phyloP scores from a whole-genome alignment of 208 protist genomes.

The Wallacemonas sp. region DNA sequence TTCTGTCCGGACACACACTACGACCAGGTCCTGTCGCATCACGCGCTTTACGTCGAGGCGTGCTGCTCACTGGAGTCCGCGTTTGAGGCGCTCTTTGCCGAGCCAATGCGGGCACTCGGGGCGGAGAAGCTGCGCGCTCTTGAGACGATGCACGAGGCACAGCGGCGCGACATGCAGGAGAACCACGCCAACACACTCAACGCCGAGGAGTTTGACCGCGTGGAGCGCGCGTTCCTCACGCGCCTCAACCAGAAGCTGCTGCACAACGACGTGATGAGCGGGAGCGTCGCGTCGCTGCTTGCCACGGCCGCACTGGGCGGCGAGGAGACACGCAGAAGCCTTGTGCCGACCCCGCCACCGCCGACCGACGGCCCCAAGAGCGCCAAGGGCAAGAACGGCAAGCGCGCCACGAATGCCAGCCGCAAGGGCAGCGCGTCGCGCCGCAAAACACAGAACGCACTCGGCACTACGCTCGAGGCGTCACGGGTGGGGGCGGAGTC shows the following conservation, averaged over 20 bases:
- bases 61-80: conserved; percentile 25
- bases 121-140: conserved; percentile 25
- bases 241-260: conserved; percentile 46
- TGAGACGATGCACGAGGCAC: conserved; percentile 18
- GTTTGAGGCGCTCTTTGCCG: conserved; percentile 27
- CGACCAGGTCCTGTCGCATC: conserved; percentile 27
- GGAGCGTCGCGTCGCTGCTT: not conserved
- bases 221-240: conserved; percentile 56
- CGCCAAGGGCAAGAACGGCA: conserved; percentile 15
- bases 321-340: not conserved
- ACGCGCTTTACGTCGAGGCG: conserved; percentile 34
- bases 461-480: not conserved
- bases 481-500: conserved; percentile 21
- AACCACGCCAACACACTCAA: conserved; percentile 54
- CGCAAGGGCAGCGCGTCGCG: not conserved
- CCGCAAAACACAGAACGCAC: conserved; percentile 1
- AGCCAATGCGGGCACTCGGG: conserved; percentile 26
- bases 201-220: conserved; percentile 38
- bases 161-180: conserved; percentile 17
- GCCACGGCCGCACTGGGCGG: not conserved
- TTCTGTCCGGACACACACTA: conserved; percentile 54
- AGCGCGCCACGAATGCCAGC: not conserved
- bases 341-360: conserved; percentile 10
- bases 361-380: not conserved
- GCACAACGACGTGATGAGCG: conserved; percentile 20